Evolutionary conservation across 257 asterid genomes (phyloP).

Genomic region (Plantago elongata): DNA sequence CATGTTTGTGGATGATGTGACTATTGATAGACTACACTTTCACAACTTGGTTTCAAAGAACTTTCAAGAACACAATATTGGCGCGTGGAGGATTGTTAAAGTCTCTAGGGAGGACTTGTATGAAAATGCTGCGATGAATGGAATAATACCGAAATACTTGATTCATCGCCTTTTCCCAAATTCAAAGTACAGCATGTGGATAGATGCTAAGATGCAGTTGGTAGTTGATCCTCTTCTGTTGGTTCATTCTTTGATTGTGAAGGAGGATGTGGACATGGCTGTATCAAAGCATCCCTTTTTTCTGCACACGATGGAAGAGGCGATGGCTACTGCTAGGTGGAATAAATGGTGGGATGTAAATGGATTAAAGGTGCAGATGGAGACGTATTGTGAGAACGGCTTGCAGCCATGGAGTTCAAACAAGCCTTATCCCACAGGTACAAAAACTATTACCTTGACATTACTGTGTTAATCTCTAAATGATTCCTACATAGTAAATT

Average conservation of each 20-base stretch:
- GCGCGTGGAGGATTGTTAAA: slow-evolving; percentile 76
- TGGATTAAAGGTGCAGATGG: slow-evolving; percentile 63
- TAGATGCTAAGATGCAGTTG: slow-evolving; percentile 85
- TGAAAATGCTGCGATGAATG: slow-evolving; percentile 80
- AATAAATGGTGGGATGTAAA: slow-evolving; percentile 87
- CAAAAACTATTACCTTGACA: neutral
- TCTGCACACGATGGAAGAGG: slow-evolving; percentile 82
- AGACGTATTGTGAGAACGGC: slow-evolving; percentile 78
- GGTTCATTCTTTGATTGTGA: slow-evolving; percentile 59
- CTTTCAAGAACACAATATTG: slow-evolving; percentile 41
- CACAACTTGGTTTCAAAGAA: slow-evolving; percentile 45
- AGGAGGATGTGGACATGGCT: slow-evolving; percentile 73
- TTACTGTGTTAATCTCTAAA: neutral
- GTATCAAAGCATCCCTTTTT: slow-evolving; percentile 72
- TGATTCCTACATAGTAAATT: too few relatives aligned
- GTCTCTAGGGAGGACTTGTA: slow-evolving; percentile 41
- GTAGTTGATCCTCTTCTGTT: slow-evolving; percentile 76
- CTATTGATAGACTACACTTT: slow-evolving; percentile 41
- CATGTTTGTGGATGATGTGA: slow-evolving; percentile 80
- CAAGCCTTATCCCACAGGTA: slow-evolving; percentile 87
- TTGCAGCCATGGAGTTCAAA: slow-evolving; percentile 71
- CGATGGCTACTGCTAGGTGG: slow-evolving; percentile 89
- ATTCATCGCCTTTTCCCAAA: slow-evolving; percentile 82
- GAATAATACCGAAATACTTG: slow-evolving; percentile 63
- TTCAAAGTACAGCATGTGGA: slow-evolving; percentile 76